Conservation (phyloP, 257 asterid genomes). For the Buddleja alternifolia region DNA sequence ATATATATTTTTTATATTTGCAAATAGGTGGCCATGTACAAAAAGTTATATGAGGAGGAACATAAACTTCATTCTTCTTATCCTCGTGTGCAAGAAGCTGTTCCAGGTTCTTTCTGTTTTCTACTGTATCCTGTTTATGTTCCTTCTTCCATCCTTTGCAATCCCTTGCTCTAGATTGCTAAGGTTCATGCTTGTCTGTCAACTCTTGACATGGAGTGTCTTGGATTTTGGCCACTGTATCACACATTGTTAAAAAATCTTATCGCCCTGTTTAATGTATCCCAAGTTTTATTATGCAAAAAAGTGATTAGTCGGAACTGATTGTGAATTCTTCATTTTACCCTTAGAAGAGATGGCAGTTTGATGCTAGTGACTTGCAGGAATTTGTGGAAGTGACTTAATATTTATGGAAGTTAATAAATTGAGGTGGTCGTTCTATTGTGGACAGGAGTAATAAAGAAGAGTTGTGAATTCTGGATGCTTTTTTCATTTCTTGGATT, state of each 20-base stretch:
- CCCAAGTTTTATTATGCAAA: background rate
- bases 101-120: conserved; percentile 54
- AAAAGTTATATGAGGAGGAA: conserved; percentile 81
- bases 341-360: background rate
- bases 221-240: conserved; percentile 11
- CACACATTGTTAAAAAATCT: background rate
- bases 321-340: background rate
- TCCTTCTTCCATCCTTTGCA: background rate
- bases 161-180: conserved; percentile 18
- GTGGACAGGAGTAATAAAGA: no score
- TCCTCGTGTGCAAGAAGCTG: conserved; percentile 42
- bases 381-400: no score
- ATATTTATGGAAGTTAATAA: no score
- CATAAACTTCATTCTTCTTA: conserved; percentile 53
- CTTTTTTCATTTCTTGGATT: no score
- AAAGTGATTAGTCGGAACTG: background rate
- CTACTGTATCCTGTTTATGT: background rate
- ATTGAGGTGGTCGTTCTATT: no score
- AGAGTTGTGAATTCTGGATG: no score
- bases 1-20: conserved; percentile 3
- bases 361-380: background rate
- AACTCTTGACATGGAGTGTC: background rate
- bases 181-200: conserved; percentile 5
- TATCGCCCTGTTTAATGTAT: background rate
- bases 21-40: conserved; percentile 87